Conservation (phyloP, 148 eudicot species). For the Rhododendron mucronatum region DNA sequence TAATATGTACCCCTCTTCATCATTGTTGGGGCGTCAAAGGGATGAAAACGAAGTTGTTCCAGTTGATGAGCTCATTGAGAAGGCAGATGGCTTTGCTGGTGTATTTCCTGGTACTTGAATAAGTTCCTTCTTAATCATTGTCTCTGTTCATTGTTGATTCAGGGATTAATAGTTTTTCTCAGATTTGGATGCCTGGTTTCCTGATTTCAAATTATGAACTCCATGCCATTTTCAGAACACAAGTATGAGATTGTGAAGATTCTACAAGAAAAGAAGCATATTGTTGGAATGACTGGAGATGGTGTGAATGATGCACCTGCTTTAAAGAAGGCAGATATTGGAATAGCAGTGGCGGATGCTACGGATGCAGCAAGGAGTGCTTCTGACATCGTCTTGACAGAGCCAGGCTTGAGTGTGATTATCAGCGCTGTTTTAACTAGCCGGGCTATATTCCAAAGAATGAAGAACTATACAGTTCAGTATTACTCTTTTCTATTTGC, state of each 20-base stretch:
- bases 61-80: conserved; percentile 38
- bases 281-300: conserved; percentile 76
- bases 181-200: not conserved
- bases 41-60: conserved; percentile 33
- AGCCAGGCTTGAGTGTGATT: conserved; percentile 76
- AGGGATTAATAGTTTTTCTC: not conserved
- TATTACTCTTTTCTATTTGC: not conserved
- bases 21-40: conserved; percentile 29
- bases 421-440: conserved; percentile 68
- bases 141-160: not conserved
- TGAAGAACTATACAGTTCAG: conserved; percentile 70
- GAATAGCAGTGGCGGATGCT: conserved; percentile 72
- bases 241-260: conserved; percentile 68
- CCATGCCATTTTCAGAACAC: conserved; percentile 35
- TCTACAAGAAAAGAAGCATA: conserved; percentile 63
- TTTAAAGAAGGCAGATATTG: conserved; percentile 74
- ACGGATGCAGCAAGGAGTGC: conserved; percentile 79
- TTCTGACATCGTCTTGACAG: conserved; percentile 65
- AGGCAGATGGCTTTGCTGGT: conserved; percentile 46
- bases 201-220: conserved; percentile 13
- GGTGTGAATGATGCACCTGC: conserved; percentile 83
- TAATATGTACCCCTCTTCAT: conserved; percentile 40
- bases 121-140: not conserved
- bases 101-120: conserved; percentile 38
- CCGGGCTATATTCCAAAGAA: conserved; percentile 71